Conservation (phyloP, 176 grass and related monocot genomes). For the Typha latifolia region DNA sequence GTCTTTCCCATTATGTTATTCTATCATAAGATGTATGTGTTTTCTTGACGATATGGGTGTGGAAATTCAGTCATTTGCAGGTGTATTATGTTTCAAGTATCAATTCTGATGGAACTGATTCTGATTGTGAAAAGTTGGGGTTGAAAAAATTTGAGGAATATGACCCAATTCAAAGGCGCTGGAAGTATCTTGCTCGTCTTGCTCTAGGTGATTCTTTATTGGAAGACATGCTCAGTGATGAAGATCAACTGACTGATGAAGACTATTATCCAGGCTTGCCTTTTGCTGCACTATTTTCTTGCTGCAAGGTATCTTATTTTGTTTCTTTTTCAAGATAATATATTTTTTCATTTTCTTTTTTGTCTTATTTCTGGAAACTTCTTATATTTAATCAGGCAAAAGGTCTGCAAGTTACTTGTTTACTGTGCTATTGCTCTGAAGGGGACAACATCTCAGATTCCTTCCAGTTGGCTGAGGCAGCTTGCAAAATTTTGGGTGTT, state of each 20-base stretch:
- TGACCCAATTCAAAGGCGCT: slow-evolving; percentile 52
- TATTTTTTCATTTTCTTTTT: not conserved
- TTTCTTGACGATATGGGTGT: too few species aligned
- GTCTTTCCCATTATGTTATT: too few species aligned
- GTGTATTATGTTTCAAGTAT: slow-evolving; percentile 79
- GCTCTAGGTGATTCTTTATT: slow-evolving; percentile 40
- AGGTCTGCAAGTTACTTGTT: slow-evolving; percentile 75
- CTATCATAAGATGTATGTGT: too few species aligned
- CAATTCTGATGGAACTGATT: slow-evolving; percentile 61
- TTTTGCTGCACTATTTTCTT: slow-evolving; percentile 57
- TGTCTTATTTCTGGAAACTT: slow-evolving; percentile 5
- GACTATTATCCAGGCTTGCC: slow-evolving; percentile 68
- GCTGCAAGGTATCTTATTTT: slow-evolving; percentile 56
- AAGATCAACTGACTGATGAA: slow-evolving; percentile 42
- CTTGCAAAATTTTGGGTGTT: slow-evolving; percentile 56
- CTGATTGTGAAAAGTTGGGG: slow-evolving; percentile 64
- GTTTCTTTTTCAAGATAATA: slow-evolving; percentile 4
- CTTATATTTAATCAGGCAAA: slow-evolving; percentile 40
- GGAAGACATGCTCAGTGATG: slow-evolving; percentile 34
- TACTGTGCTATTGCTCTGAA: slow-evolving; percentile 92
- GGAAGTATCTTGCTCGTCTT: slow-evolving; percentile 55
- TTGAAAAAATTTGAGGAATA: slow-evolving; percentile 86
- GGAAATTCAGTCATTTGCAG: slow-evolving; percentile 52
- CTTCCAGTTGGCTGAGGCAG: slow-evolving; percentile 65
- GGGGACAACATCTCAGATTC: slow-evolving; percentile 92